phyloP scores from a whole-genome alignment of 352 stramenopile genomes.

The Globisporangium takayamanum region DNA sequence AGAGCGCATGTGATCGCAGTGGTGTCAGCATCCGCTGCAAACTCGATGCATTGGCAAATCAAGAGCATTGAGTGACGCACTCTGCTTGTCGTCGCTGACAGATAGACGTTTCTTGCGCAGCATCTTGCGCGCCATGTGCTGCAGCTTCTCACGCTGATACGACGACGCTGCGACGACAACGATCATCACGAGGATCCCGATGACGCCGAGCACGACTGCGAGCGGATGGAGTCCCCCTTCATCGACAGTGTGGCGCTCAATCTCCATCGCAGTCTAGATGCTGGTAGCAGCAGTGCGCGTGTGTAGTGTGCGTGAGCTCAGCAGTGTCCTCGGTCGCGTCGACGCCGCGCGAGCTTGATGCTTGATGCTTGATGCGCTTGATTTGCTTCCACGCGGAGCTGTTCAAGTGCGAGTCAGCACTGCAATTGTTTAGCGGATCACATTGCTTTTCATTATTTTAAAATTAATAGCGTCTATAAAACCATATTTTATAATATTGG shows the following conservation, averaged over 20 bases:
- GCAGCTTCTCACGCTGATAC: constrained; percentile 73
- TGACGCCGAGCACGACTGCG: constrained; percentile 50
- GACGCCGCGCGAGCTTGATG: no score
- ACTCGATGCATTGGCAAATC: background rate
- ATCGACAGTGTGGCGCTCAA: constrained; percentile 9
- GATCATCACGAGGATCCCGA: constrained; percentile 53
- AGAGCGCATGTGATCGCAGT: background rate
- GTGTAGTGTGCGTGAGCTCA: background rate
- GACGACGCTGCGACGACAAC: constrained; percentile 64
- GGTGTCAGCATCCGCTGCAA: background rate
- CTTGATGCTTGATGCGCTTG: no score
- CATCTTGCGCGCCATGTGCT: constrained; percentile 75
- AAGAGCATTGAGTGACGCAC: constrained; percentile 14
- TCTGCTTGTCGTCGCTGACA: constrained; percentile 34
- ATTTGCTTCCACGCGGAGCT: no score
- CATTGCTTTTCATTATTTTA: no score
- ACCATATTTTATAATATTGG: no score
- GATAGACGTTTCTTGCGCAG: constrained; percentile 60
- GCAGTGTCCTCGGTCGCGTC: no score
- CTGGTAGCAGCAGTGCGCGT: background rate
- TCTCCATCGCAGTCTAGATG: constrained; percentile 4
- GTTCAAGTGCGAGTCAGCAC: no score
- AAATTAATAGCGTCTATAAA: no score
- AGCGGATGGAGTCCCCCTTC: constrained; percentile 51
- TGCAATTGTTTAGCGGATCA: no score